phyloP scores from a whole-genome alignment of 164 flowering plant genomes.

The Vitis labrusca region DNA sequence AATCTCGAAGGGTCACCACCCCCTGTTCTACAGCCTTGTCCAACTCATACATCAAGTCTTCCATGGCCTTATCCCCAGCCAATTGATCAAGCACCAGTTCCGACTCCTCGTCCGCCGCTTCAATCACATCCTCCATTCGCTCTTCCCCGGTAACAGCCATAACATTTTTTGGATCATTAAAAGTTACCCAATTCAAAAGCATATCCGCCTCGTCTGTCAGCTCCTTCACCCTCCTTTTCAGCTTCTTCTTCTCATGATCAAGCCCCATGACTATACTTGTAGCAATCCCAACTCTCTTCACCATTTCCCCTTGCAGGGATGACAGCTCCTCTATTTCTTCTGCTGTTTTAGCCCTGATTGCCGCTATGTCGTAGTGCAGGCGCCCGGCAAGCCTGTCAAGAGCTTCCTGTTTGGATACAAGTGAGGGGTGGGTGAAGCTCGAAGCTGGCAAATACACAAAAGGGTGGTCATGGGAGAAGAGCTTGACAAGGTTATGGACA shows the following conservation, averaged over 20 bases:
- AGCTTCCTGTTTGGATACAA: slow-evolving; percentile 45
- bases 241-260: slow-evolving; percentile 27
- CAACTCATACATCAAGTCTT: slow-evolving; percentile 54
- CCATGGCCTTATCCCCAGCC: slow-evolving; percentile 45
- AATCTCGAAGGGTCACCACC: slow-evolving; percentile 26
- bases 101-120: slow-evolving; percentile 32
- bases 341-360: slow-evolving; percentile 15
- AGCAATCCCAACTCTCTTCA: slow-evolving; percentile 16
- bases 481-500: slow-evolving; percentile 31
- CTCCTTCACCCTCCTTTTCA: slow-evolving; percentile 27
- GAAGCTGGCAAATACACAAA: slow-evolving; percentile 5
- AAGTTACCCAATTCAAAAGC: slow-evolving; percentile 44
- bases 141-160: background rate
- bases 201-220: slow-evolving; percentile 29
- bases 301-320: slow-evolving; percentile 29
- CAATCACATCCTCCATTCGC: slow-evolving; percentile 34
- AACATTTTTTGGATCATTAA: slow-evolving; percentile 14
- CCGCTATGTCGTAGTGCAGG: slow-evolving; percentile 36
- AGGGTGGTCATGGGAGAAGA: slow-evolving; percentile 47
- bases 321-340: slow-evolving; percentile 36
- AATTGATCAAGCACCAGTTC: slow-evolving; percentile 19
- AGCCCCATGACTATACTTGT: slow-evolving; percentile 23
- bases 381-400: slow-evolving; percentile 37
- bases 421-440: slow-evolving; percentile 19
- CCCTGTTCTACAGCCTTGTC: slow-evolving; percentile 48